Percentiles rank a stretch among this genome's conserved stretches.
Conservation (phyloP, 345 rosid species). For the Citrus sp. region DNA sequence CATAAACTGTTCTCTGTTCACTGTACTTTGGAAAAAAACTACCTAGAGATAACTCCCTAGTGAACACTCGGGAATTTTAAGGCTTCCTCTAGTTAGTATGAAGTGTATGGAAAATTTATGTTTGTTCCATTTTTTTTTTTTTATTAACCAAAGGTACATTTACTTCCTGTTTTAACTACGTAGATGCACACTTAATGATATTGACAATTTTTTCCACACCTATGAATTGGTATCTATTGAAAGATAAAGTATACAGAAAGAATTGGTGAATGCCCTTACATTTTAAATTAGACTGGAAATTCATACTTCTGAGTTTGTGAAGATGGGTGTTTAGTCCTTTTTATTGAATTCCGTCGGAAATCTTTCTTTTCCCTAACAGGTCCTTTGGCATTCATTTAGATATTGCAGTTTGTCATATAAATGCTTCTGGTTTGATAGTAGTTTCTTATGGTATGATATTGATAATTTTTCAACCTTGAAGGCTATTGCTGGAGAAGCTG, state of each 20-base stretch:
- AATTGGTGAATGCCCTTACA: not conserved
- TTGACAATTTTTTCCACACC: not conserved
- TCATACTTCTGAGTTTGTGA: not conserved
- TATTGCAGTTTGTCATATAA: not conserved
- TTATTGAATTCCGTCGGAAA: not conserved
- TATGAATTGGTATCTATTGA: not conserved
- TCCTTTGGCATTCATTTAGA: not conserved
- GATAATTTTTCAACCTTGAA: constrained; percentile 28
- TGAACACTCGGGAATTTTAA: no score
- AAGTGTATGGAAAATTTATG: not conserved
- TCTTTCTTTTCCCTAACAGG: not conserved
- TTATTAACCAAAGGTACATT: not conserved
- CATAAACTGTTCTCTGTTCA: not conserved
- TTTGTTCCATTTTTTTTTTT: not conserved
- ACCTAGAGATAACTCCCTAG: no score
- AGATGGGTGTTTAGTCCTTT: not conserved
- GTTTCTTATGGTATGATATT: constrained; percentile 12
- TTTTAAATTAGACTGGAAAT: not conserved
- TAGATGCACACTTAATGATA: not conserved
- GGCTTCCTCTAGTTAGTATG: no score
- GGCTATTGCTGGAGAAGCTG: constrained; percentile 99
- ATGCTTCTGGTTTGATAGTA: not conserved
- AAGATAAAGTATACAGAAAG: not conserved
- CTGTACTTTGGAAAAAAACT: no score
- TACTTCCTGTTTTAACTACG: not conserved